phyloP scores from a whole-genome alignment of 2,329 filamentous ascomycete genomes.

The Colletotrichum musicola region DNA sequence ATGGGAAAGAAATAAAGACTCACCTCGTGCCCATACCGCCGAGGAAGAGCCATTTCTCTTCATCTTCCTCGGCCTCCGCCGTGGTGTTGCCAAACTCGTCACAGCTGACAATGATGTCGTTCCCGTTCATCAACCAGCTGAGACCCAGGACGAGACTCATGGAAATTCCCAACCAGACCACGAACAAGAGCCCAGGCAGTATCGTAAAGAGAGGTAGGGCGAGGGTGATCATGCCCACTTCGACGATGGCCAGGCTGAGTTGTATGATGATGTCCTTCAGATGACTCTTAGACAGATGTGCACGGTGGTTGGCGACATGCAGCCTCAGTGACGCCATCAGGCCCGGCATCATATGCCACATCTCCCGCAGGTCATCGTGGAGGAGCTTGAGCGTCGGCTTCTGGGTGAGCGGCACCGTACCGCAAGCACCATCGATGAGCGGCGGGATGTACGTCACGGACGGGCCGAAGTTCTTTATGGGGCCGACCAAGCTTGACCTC shows the following conservation, averaged over 20 bases:
- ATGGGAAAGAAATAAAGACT: constrained; percentile 9
- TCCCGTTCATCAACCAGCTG: constrained; percentile 47
- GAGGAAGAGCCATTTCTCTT: constrained; percentile 52
- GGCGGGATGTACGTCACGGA: constrained; percentile 51
- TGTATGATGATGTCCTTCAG: constrained; percentile 44
- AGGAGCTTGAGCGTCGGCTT: constrained; percentile 42
- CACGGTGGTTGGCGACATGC: constrained; percentile 37
- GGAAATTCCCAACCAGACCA: constrained; percentile 44
- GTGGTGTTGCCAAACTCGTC: constrained; percentile 44
- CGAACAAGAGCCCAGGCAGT: constrained; percentile 48
- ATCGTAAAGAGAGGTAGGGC: constrained; percentile 45
- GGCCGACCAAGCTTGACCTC: constrained; percentile 25
- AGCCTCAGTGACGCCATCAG: constrained; percentile 42
- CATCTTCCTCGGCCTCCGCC: constrained; percentile 44
- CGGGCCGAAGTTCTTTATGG: constrained; percentile 36
- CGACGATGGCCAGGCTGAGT: constrained; percentile 42
- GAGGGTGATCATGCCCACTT: constrained; percentile 44
- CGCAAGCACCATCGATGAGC: constrained; percentile 51
- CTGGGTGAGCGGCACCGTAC: constrained; percentile 47
- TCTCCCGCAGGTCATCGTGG: constrained; percentile 42
- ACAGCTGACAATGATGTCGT: constrained; percentile 41
- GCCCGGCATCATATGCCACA: constrained; percentile 40
- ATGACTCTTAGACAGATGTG: constrained; percentile 41
- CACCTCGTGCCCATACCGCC: constrained; percentile 51
- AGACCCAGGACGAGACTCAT: constrained; percentile 42